Evolutionary conservation across 2,329 filamentous ascomycete species (phyloP).

Genomic region (Magnaporthales sp.): DNA sequence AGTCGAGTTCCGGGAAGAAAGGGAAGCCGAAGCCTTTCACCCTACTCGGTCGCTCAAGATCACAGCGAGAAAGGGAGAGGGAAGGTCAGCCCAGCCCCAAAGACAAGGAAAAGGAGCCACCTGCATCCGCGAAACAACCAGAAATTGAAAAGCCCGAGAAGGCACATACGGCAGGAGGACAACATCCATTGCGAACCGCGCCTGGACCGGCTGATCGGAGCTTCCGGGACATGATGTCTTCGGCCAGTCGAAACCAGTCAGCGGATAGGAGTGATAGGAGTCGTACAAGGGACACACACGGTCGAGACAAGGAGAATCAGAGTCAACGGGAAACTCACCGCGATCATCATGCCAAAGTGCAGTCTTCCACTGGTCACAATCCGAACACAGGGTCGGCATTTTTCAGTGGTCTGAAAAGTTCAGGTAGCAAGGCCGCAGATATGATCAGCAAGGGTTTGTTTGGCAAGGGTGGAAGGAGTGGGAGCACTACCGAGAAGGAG

Average conservation of each 20-base stretch:
- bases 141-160: conserved; percentile 24
- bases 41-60: conserved; percentile 41
- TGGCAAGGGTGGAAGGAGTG: conserved; percentile 66
- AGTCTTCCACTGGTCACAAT: conserved; percentile 48
- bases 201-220: conserved; percentile 57
- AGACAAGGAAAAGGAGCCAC: conserved; percentile 12
- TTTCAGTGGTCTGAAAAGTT: conserved; percentile 65
- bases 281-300: conserved; percentile 31
- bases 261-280: conserved; percentile 67
- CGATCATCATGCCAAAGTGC: conserved; percentile 33
- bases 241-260: conserved; percentile 60
- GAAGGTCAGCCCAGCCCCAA: conserved; percentile 29
- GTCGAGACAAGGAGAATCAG: conserved; percentile 14
- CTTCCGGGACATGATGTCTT: conserved; percentile 59
- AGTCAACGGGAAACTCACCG: conserved; percentile 31
- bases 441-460: conserved; percentile 78
- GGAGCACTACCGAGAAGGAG: conserved; percentile 59
- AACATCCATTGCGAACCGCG: conserved; percentile 46
- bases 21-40: conserved; percentile 47
- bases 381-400: conserved; percentile 46
- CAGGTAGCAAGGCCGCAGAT: conserved; percentile 66
- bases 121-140: background rate
- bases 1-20: conserved; percentile 33
- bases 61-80: conserved; percentile 41
- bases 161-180: conserved; percentile 22